A percentile compares a stretch with the other conserved stretches of the same genome.
Evolutionary conservation across 805 yeast species (phyloP).

Genomic region (Maudiozyma saulgeensis): DNA sequence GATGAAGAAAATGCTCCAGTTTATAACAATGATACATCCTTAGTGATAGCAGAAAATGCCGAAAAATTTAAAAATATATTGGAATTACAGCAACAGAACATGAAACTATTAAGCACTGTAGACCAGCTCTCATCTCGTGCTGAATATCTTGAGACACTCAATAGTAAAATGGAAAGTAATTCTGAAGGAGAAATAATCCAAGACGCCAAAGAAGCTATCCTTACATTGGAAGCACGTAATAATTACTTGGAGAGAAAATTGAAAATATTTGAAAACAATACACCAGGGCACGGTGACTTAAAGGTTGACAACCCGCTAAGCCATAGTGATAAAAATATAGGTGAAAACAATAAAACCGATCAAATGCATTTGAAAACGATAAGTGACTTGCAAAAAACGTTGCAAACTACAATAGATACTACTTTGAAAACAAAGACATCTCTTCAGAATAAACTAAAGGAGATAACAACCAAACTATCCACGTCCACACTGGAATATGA

Average conservation of each 20-base stretch:
- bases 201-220: constrained; percentile 63
- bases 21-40: constrained; percentile 49
- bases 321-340: too few relatives aligned
- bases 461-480: constrained; percentile 32
- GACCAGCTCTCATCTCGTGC: constrained; percentile 40
- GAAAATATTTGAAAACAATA: constrained; percentile 33
- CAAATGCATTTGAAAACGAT: too few relatives aligned
- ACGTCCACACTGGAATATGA: constrained; percentile 43
- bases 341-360: too few relatives aligned
- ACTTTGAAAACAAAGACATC: too few relatives aligned
- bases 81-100: constrained; percentile 66
- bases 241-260: constrained; percentile 42
- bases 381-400: too few relatives aligned
- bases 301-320: too few relatives aligned
- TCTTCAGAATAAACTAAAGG: constrained; percentile 24
- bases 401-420: too few relatives aligned
- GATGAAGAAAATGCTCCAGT: background rate
- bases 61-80: constrained; percentile 56
- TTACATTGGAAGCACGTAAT: constrained; percentile 51
- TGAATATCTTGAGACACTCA: constrained; percentile 54
- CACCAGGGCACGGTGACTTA: too few relatives aligned
- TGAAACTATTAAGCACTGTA: constrained; percentile 55
- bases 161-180: constrained; percentile 19
- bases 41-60: constrained; percentile 59
- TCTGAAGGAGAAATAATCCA: constrained; percentile 40